Conservation (phyloP, 2,329 filamentous ascomycete species). For the Chaetomium olivaceum region DNA sequence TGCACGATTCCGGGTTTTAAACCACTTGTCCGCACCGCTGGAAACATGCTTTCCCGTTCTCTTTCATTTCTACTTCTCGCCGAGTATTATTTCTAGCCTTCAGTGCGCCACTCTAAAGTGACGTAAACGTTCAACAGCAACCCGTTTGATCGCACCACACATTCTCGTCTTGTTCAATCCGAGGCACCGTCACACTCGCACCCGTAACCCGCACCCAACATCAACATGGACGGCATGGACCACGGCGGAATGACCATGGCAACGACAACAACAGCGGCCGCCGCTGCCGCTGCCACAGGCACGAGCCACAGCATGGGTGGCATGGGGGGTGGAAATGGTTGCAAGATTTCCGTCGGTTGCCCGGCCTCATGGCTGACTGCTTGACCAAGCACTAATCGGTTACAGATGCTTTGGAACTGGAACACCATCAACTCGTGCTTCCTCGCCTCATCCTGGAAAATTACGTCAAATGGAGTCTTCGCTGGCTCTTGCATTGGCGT, state of each 20-base stretch:
- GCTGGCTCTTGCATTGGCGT: constrained; percentile 79
- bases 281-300: constrained; percentile 19
- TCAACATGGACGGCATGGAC: constrained; percentile 14
- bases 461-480: constrained; percentile 70
- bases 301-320: constrained; percentile 35
- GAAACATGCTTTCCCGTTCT: not conserved
- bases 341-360: constrained; percentile 47
- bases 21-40: not conserved
- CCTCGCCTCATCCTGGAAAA: constrained; percentile 67
- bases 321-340: constrained; percentile 35
- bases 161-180: not conserved
- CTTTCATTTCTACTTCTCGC: not conserved
- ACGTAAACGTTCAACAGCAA: not conserved
- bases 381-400: not conserved
- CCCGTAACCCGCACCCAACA: too few relatives aligned
- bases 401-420: constrained; percentile 82
- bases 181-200: too few relatives aligned
- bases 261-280: constrained; percentile 23
- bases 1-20: constrained; percentile 7
- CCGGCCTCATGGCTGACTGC: not conserved
- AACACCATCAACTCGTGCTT: constrained; percentile 72
- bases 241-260: constrained; percentile 27
- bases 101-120: not conserved
- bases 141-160: not conserved
- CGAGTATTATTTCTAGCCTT: not conserved